Conservation (phyloP, 371 early-diverging fungal genomes). For the Mucor mucedo region DNA sequence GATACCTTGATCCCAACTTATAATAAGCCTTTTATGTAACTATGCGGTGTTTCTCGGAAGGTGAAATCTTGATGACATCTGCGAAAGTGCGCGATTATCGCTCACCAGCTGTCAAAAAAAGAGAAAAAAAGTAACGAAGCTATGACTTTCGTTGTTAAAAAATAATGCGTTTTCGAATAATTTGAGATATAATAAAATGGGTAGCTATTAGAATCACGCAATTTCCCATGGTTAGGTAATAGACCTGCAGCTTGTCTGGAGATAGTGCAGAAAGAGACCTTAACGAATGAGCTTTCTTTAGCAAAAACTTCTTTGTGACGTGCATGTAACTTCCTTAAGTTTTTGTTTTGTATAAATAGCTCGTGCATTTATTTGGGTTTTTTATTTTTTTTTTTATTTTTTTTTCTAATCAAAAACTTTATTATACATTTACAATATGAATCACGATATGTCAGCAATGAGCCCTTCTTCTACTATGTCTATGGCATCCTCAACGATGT, state of each 20-base stretch:
- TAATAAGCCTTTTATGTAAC: background rate
- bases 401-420: conserved; percentile 1
- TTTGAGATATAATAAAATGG: no score
- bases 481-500: conserved; percentile 6
- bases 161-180: no score
- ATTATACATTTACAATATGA: background rate
- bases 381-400: background rate
- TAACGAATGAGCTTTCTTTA: background rate
- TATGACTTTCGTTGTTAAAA: no score
- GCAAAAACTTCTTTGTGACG: no score
- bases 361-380: background rate
- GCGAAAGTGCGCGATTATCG: conserved; percentile 31
- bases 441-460: background rate
- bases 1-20: no score
- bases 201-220: no score
- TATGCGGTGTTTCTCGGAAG: conserved; percentile 4
- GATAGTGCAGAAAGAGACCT: no score
- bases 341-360: conserved; percentile 10
- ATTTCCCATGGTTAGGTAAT: no score
- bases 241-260: no score
- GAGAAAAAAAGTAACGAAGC: background rate
- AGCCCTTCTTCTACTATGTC: conserved; percentile 12
- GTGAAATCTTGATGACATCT: conserved; percentile 23
- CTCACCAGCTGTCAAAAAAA: conserved; percentile 28
- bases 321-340: background rate